phyloP scores from a whole-genome alignment of 371 early-diverging fungal species.

The Fennellomyces sp. region DNA sequence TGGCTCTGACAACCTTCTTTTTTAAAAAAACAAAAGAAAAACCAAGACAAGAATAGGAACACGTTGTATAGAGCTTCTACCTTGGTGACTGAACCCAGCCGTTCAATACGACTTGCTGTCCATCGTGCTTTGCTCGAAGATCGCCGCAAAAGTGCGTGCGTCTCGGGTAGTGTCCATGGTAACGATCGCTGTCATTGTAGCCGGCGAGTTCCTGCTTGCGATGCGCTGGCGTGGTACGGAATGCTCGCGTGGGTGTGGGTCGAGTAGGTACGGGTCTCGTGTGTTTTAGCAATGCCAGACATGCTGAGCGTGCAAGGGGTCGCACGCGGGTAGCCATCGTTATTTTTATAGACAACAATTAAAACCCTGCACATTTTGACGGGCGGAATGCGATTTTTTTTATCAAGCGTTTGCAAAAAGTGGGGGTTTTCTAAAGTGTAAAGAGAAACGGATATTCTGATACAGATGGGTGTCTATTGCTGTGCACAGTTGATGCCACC shows the following conservation, averaged over 20 bases:
- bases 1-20: constrained; percentile 38
- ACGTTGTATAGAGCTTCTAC: constrained; percentile 22
- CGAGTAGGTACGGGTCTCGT: background rate
- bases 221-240: background rate
- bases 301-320: constrained; percentile 5
- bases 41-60: background rate
- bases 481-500: constrained; percentile 83
- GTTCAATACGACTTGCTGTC: constrained; percentile 65
- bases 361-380: no score
- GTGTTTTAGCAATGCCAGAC: background rate
- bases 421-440: no score
- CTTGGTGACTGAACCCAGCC: constrained; percentile 80
- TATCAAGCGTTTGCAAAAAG: no score
- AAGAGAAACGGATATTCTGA: no score
- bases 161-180: constrained; percentile 50
- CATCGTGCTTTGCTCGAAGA: constrained; percentile 52
- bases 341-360: background rate
- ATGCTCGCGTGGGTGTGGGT: background rate
- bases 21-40: background rate
- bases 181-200: constrained; percentile 41
- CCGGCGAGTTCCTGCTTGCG: constrained; percentile 9
- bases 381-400: no score
- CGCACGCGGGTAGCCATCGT: background rate
- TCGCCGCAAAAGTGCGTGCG: constrained; percentile 79
- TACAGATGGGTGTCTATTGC: constrained; percentile 79